Evolutionary conservation across 2,329 filamentous ascomycete genomes (phyloP).

Genomic region (Beauveria asiatica): DNA sequence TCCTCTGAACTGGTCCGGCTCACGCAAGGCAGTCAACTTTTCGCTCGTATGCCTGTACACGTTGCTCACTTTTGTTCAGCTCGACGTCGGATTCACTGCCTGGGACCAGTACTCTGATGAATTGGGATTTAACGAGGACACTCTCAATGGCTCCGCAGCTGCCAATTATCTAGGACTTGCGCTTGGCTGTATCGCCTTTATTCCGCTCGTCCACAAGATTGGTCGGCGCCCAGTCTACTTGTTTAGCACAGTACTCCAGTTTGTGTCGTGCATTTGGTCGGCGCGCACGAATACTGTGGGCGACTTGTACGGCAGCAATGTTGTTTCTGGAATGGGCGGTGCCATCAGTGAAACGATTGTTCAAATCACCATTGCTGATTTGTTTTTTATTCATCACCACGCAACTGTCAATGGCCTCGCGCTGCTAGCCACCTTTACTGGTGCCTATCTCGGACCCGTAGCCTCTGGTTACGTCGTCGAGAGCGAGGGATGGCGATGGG

Average conservation of each 20-base stretch:
- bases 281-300: slow-evolving; percentile 31
- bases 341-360: slow-evolving; percentile 31
- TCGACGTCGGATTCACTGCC: slow-evolving; percentile 9
- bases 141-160: slow-evolving; percentile 10
- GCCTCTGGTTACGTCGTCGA: slow-evolving; percentile 20
- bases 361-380: slow-evolving; percentile 28
- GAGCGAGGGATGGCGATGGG: slow-evolving; percentile 24
- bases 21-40: slow-evolving; percentile 19
- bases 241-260: slow-evolving; percentile 29
- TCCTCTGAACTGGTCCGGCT: slow-evolving; percentile 53
- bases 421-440: slow-evolving; percentile 23
- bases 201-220: slow-evolving; percentile 18
- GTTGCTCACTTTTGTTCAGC: slow-evolving; percentile 18
- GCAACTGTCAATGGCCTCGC: slow-evolving; percentile 39
- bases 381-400: slow-evolving; percentile 25
- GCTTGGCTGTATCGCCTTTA: slow-evolving; percentile 16
- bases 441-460: slow-evolving; percentile 22
- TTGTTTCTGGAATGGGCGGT: slow-evolving; percentile 26
- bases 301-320: slow-evolving; percentile 35
- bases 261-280: slow-evolving; percentile 29
- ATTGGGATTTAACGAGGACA: slow-evolving; percentile 3
- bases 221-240: slow-evolving; percentile 19
- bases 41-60: slow-evolving; percentile 31
- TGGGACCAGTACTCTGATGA: slow-evolving; percentile 8
- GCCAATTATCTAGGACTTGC: slow-evolving; percentile 14